Percentiles rank a stretch among this genome's conserved stretches.
Evolutionary conservation across 2,329 filamentous ascomycete genomes (phyloP).

Genomic region (Gnomoniopsis smithogilvyi): DNA sequence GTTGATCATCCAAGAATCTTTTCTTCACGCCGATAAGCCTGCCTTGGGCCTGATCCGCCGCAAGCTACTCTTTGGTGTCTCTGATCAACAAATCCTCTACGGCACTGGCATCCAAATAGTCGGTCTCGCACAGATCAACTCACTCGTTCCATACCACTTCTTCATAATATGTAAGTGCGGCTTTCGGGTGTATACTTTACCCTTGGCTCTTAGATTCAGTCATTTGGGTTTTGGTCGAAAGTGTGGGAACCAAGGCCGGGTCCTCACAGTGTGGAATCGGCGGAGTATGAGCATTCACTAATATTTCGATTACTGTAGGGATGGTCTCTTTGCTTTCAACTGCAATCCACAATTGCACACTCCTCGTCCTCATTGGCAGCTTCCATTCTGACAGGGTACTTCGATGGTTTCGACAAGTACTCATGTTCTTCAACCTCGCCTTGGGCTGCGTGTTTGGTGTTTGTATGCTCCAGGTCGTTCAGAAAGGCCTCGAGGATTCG

Average conservation of each 20-base stretch:
- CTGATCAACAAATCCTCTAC: conserved; percentile 66
- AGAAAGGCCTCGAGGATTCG: conserved; percentile 41
- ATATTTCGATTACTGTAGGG: conserved; percentile 62
- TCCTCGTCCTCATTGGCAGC: conserved; percentile 63
- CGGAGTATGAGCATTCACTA: background rate
- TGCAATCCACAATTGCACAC: conserved; percentile 61
- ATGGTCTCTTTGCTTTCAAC: conserved; percentile 63
- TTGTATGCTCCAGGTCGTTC: conserved; percentile 54
- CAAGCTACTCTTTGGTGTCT: conserved; percentile 63
- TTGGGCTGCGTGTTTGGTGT: conserved; percentile 55
- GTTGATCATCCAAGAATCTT: conserved; percentile 16
- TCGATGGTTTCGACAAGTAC: conserved; percentile 60
- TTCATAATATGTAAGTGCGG: conserved; percentile 58
- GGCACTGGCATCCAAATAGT: conserved; percentile 67
- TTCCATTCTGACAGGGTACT: conserved; percentile 66
- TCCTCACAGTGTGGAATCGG: too few species aligned
- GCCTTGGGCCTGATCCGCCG: conserved; percentile 35
- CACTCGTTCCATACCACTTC: conserved; percentile 65
- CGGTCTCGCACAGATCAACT: conserved; percentile 56
- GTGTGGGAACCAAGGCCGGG: background rate
- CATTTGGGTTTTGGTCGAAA: too few species aligned
- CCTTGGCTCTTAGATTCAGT: too few species aligned
- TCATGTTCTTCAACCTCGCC: conserved; percentile 64
- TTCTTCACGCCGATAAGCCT: conserved; percentile 7
- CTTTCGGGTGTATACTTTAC: background rate